Base-by-base conservation (phyloP, 148 eudicot species). In the Rhododendron griersonianum region DNA sequence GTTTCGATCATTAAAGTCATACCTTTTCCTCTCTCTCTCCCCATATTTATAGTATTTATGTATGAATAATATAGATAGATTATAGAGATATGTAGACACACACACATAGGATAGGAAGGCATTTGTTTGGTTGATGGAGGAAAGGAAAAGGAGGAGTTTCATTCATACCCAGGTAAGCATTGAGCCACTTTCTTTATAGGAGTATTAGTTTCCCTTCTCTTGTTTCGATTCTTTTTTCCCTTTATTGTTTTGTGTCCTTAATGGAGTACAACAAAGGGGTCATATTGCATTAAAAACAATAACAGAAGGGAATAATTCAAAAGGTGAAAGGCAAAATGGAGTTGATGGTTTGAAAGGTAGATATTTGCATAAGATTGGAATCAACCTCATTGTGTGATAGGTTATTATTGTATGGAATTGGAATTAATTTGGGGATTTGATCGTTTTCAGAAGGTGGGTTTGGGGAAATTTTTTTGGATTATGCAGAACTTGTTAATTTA, bases 111-210 rank as follows among this genome's bases (percentile, higher is more conserved):
- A 71, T 9, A 11, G 45, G 69, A 71, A 71, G 41, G 82, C 23
- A 23, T 78, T 78, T 47, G 81, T 15, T 25, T 35, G 39, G 37
- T 81, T 81, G 30, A 81, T 55, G 83, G 48, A 55, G 83, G 47
- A 81, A 71, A 81, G 83, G 10, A 18, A 81, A 57, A 35, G 71
- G 83, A 4, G 82, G 61, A 80, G 39, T 37, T 81, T 57, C 18
- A 30, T 81, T 57, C 83, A 21, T 18, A 19, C 83, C 45, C 47
- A 81, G 83, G 83, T 81, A 81, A 81, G 41, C 23, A 80, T 16
- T 21, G 65, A 7, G 65, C 48, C 83, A 57, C 28, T 50, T 51
- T 79, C 11, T 37, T 57, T 57, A 11, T 81, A 41, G 45, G 45
- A 41, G 45, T 41, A 2, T 57, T 55, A 18, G 50, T 47, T 15